Conservation (phyloP, 805 yeast species). For the Ascoidea asiatica region DNA sequence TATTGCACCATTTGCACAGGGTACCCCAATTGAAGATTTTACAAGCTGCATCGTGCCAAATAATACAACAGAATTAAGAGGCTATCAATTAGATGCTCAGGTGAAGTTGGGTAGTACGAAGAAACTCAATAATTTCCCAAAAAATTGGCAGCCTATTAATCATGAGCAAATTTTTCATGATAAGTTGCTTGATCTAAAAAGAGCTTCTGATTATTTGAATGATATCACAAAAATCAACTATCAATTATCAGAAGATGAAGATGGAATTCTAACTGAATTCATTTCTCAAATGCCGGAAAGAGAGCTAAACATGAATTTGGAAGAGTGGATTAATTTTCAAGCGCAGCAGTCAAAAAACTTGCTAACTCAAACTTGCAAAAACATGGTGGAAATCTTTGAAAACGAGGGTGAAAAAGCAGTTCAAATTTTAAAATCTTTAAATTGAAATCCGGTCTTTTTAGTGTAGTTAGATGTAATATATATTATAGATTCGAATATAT, state of each 20-base stretch:
- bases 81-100: not conserved
- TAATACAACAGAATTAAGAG: not conserved
- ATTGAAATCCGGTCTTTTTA: too few relatives aligned
- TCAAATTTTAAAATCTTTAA: too few relatives aligned
- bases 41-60: not conserved
- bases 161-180: not conserved
- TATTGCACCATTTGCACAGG: not conserved
- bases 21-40: not conserved
- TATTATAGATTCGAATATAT: too few relatives aligned
- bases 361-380: constrained; percentile 30
- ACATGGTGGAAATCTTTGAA: constrained; percentile 33
- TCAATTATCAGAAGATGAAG: constrained; percentile 44
- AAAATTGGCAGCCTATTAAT: not conserved
- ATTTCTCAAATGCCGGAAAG: constrained; percentile 56
- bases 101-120: constrained; percentile 4
- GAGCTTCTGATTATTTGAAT: constrained; percentile 8
- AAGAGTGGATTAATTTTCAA: constrained; percentile 49
- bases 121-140: constrained; percentile 1
- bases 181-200: constrained; percentile 2
- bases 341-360: constrained; percentile 40
- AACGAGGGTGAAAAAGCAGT: constrained; percentile 39
- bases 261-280: constrained; percentile 51
- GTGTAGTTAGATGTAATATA: too few relatives aligned
- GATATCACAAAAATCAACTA: constrained; percentile 10
- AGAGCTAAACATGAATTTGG: constrained; percentile 56